Base-by-base conservation (phyloP, 1,284 basidiomycete genomes). In the Marasmius fiardii region DNA sequence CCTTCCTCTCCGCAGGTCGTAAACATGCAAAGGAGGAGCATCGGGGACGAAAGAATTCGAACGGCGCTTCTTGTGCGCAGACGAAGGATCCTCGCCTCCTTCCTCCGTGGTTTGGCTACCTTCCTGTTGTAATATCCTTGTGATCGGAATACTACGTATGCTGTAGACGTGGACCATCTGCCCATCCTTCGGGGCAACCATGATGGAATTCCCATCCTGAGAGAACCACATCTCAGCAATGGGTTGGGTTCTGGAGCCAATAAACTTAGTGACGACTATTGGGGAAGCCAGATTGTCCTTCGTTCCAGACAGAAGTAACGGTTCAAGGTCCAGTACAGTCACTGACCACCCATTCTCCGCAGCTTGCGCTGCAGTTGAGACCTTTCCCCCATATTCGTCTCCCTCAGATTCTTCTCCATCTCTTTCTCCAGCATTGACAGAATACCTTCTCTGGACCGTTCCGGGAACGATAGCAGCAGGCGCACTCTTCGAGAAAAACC, bases 1-100 rank as follows among this genome's bases (percentile, higher is more conserved):
- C 39, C 83, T 76, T 6, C 92, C 92, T 4, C 92, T 75, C 39
- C 80, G 76, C 14, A 93, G 75, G 57, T 82, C 77, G 63, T 93
- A 93, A 53, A 86, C 60, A 63, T 89, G 86, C 78, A 78, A 81
- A 59, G 73, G 81, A 56, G 64, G 72, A 33, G 44, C 57, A 50
- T 57, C 57, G 35, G 39, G 47, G n/a, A 49, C 54, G 43, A 51
- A 45, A 54, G 64, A 18, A 16, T 43, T 34, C 31, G 39, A 51
- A 16, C 37, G 70, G 69, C 35, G 45, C 24, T 39, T 44, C 12
- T 26, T 43, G 18, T 51, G 23, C 11, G 51, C 24, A 8, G 43
- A 33, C 26, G 56, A 50, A 16, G 48, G 45, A 8, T 51, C 24
- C 10, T 49, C 28, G 2, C n/a, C 21, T 43, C 33, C 21, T 20